Evolutionary conservation across 2,329 filamentous ascomycete genomes (phyloP), one percentile per base, ranked within the genome.

Genomic region (Fusarium sp.): DNA sequence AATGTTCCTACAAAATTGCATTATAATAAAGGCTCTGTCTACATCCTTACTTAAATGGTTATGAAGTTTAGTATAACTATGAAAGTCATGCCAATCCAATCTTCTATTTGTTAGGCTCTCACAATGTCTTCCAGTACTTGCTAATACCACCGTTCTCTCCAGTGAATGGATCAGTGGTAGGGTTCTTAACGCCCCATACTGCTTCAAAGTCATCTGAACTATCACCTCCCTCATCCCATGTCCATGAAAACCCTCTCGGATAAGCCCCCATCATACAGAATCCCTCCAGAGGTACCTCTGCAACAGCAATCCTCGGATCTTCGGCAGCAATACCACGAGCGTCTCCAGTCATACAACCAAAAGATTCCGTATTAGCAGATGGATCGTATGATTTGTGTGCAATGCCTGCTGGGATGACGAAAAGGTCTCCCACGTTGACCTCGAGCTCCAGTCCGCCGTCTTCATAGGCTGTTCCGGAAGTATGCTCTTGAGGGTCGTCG

Each of bases 201-300:
- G 64, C 37, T 12, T 62, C 27, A 19, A 67, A 67, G 10, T 62
- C 41, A 3, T 38, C 37, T 23, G 56, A 25, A 14, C 37, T 67
- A 25, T 67, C 64, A 3, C 64, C 63, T 11, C 63, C 64, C 11
- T 67, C 64, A 27, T 67, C 63, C 64, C 64, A 67, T 2, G 64
- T 67, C 64, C 64, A 67, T 1, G 64, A 67, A 5, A 67, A 67
- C 0, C 63, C 64, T 1, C 23, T 33, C 0, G 64, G 64, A 10
- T 67, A 68, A 33, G 64, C 64, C 1, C 64, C 64, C 63, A 67
- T 67, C 64, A 67, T 67, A 5, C 64, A 67, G 19, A 68, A 67
- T 0, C 64, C 64, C 3, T 62, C 63, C 16, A 67, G 19, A 2
- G 64, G 64, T 3, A 67, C 29, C 3, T 68, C 23, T 2, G 64